Conservation (phyloP, 805 yeast genomes). For the Candida fluviatilis region DNA sequence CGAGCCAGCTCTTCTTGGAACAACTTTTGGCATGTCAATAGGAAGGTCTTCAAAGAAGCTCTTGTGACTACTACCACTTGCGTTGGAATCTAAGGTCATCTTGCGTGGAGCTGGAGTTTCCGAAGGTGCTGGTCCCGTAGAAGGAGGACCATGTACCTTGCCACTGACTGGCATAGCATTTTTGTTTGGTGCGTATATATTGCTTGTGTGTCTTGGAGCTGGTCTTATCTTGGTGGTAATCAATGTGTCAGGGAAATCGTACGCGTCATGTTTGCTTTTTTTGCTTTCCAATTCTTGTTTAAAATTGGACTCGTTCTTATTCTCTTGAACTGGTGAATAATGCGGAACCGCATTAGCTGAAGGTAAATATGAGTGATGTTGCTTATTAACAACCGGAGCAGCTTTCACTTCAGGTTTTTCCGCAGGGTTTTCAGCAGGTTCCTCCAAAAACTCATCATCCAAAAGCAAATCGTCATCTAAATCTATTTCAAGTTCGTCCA, state of each 20-base stretch:
- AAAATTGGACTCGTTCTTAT: conserved; percentile 7
- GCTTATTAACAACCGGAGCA: conserved; percentile 3
- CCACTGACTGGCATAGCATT: not conserved
- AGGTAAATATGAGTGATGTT: conserved; percentile 6
- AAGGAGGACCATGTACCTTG: conserved; percentile 1
- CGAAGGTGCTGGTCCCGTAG: conserved; percentile 13
- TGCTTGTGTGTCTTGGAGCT: conserved; percentile 28
- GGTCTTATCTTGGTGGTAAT: conserved; percentile 39
- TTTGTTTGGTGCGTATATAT: conserved; percentile 15
- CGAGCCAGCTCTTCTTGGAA: conserved; percentile 28
- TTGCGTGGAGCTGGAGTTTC: conserved; percentile 8
- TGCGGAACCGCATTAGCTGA: conserved; percentile 3
- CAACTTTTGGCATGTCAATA: conserved; percentile 24
- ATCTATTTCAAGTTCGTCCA: conserved; percentile 12
- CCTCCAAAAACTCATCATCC: conserved; percentile 37
- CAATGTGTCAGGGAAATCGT: conserved; percentile 64
- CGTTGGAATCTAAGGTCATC: not conserved
- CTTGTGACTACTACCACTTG: conserved; percentile 17
- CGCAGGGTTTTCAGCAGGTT: conserved; percentile 9
- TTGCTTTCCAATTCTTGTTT: conserved; percentile 34
- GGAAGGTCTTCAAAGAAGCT: conserved; percentile 63
- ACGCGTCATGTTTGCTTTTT: conserved; percentile 69
- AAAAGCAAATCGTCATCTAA: conserved; percentile 29
- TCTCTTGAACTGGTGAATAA: not conserved
- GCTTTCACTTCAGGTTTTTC: conserved; percentile 4